phyloP scores from a whole-genome alignment of 768 basidiomycete genomes.

The Lanmaoa pseudosensibilis region DNA sequence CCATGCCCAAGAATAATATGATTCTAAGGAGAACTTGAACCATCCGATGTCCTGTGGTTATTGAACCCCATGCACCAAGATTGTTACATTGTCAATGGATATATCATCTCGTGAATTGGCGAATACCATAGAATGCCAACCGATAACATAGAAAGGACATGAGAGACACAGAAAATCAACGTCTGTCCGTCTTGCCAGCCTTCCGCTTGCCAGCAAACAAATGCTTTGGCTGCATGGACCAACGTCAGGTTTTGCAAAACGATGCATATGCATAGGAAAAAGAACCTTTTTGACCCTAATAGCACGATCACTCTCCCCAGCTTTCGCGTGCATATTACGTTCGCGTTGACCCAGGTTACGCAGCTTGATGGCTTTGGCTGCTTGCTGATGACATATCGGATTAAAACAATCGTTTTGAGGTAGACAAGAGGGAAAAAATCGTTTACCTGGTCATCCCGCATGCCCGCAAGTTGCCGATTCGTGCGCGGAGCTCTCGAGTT shows the following conservation, averaged over 20 bases:
- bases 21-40: not conserved
- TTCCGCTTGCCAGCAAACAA: slow-evolving; percentile 84
- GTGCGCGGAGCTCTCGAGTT: slow-evolving; percentile 59
- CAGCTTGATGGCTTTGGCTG: slow-evolving; percentile 72
- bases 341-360: slow-evolving; percentile 85
- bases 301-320: slow-evolving; percentile 84
- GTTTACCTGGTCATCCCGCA: slow-evolving; percentile 69
- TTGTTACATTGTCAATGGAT: not conserved
- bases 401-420: not conserved
- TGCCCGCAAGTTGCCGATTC: slow-evolving; percentile 74
- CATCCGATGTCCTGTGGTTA: not conserved
- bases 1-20: not conserved
- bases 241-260: not conserved
- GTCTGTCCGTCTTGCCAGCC: slow-evolving; percentile 77
- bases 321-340: slow-evolving; percentile 86
- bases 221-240: slow-evolving; percentile 70
- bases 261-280: slow-evolving; percentile 1
- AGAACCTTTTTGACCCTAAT: slow-evolving; percentile 82
- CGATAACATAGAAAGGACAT: not conserved
- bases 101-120: not conserved
- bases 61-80: not conserved
- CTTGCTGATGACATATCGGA: slow-evolving; percentile 55
- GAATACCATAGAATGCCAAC: slow-evolving; percentile 3
- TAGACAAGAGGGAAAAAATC: not conserved
- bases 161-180: slow-evolving; percentile 40